Conservation (phyloP, 129 eudicot genomes). For the Tagetes erecta region DNA sequence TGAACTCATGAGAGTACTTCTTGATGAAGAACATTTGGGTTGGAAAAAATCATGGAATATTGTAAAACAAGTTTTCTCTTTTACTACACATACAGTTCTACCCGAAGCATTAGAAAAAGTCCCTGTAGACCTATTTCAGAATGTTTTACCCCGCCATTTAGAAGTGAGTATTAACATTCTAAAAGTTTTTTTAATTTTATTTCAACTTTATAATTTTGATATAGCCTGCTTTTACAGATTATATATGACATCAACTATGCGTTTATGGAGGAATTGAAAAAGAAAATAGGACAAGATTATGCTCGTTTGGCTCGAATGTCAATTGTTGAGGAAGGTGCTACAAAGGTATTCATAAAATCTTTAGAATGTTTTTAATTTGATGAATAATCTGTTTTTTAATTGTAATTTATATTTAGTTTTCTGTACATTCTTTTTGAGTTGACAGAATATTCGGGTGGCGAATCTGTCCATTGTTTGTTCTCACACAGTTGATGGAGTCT, state of each 20-base stretch:
- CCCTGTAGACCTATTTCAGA: slow-evolving; percentile 49
- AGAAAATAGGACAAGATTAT: slow-evolving; percentile 47
- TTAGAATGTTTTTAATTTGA: background rate
- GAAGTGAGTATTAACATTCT: slow-evolving; percentile 34
- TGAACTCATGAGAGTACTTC: slow-evolving; percentile 54
- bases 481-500: slow-evolving; percentile 60
- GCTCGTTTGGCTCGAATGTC: slow-evolving; percentile 52
- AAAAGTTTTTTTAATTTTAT: slow-evolving; percentile 4
- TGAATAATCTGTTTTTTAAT: background rate
- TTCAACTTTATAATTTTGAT: slow-evolving; percentile 6
- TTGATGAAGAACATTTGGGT: slow-evolving; percentile 60
- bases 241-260: slow-evolving; percentile 53
- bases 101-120: slow-evolving; percentile 53
- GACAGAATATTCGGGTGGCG: slow-evolving; percentile 58
- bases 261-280: slow-evolving; percentile 58
- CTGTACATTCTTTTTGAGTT: slow-evolving; percentile 9
- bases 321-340: slow-evolving; percentile 63
- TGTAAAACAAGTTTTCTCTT: slow-evolving; percentile 41
- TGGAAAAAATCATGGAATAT: slow-evolving; percentile 55
- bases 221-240: slow-evolving; percentile 33
- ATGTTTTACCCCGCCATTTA: slow-evolving; percentile 59
- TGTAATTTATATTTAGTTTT: background rate
- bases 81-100: slow-evolving; percentile 52
- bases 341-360: slow-evolving; percentile 37
- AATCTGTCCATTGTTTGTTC: slow-evolving; percentile 56